These are phyloP conservation scores for Gastrolobium bilobum DNA, from an alignment of 306 rosid genomes.

Conservation along the genomic window DNA sequence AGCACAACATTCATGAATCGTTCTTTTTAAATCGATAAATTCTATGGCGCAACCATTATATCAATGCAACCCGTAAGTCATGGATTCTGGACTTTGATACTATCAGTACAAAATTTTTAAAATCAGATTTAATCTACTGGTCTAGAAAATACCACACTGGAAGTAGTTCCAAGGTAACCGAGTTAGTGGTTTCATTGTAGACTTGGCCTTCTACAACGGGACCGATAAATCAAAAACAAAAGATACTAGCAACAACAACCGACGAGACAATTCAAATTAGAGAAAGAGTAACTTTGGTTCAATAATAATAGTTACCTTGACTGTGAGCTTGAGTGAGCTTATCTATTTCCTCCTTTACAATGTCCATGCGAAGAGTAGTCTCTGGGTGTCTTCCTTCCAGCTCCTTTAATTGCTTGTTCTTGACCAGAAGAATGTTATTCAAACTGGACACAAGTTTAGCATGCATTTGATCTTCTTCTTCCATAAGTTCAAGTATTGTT, in stretches of 20 bases:
- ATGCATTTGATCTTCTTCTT: conserved; percentile 81
- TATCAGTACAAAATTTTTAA: conserved; percentile 12
- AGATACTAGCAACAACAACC: conserved; percentile 15
- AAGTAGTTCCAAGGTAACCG: conserved; percentile 28
- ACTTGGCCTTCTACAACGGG: conserved; percentile 24
- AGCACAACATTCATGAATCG: conserved; percentile 27
- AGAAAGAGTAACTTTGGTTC: conserved; percentile 25
- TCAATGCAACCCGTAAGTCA: conserved; percentile 25
- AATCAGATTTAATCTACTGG: conserved; percentile 26
- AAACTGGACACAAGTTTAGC: conserved; percentile 74
- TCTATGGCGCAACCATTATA: neutral
- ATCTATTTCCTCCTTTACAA: conserved; percentile 67
- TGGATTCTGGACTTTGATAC: conserved; percentile 36
- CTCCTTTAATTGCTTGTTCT: conserved; percentile 73
- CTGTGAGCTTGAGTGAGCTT: conserved; percentile 71
- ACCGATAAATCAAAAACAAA: conserved; percentile 43
- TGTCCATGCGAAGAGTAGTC: conserved; percentile 65
- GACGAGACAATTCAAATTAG: conserved; percentile 17
- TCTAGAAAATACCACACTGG: conserved; percentile 30
- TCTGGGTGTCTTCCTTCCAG: conserved; percentile 73
- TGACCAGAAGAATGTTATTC: conserved; percentile 69
- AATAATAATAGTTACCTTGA: conserved; percentile 66
- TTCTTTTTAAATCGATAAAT: conserved; percentile 7
- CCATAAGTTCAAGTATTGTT: conserved; percentile 78
- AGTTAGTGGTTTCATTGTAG: conserved; percentile 33